Conservation (phyloP, 208 protist genomes). For the Acanthamoeba divionensis region DNA sequence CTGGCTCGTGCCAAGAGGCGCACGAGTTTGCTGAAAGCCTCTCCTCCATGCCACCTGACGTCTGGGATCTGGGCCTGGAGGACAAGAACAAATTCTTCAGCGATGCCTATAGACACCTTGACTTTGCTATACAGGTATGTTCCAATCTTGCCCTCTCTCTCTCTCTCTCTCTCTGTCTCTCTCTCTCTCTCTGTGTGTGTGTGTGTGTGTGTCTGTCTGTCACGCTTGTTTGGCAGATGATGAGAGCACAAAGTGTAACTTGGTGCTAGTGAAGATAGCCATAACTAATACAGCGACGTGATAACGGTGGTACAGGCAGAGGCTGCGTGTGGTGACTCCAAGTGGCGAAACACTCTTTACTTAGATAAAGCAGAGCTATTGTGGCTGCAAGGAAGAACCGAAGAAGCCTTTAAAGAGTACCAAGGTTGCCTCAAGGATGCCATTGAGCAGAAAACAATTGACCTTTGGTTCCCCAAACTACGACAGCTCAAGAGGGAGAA, state of each 20-base stretch:
- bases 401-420: background rate
- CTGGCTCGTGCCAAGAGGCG: background rate
- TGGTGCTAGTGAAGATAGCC: no score
- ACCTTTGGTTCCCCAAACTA: conserved; percentile 14
- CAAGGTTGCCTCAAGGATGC: background rate
- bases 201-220: no score
- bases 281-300: no score
- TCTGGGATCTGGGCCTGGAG: background rate
- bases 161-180: background rate
- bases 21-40: background rate
- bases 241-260: no score
- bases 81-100: background rate
- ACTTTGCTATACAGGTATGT: conserved; percentile 10
- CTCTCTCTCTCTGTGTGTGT: no score
- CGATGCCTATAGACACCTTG: background rate
- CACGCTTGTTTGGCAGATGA: no score
- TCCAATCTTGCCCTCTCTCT: no score
- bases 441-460: background rate
- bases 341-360: background rate
- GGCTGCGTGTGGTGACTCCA: background rate
- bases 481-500: background rate
- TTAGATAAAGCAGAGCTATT: background rate
- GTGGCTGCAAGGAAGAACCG: background rate
- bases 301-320: background rate
- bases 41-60: background rate